phyloP scores from a whole-genome alignment of 371 early-diverging fungal species.

The Mortierella sp. region DNA sequence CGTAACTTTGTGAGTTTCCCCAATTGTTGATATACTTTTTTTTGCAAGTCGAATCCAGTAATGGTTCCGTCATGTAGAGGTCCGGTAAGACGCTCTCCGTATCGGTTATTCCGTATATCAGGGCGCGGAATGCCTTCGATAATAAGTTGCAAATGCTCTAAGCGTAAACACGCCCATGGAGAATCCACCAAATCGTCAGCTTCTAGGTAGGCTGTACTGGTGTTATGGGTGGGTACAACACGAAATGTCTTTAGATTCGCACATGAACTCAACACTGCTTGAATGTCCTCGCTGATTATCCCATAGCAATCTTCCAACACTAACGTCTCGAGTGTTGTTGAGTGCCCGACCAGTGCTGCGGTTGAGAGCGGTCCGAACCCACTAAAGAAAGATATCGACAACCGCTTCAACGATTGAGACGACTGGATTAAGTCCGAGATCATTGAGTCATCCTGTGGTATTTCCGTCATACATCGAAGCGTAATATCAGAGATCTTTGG shows the following conservation, averaged over 20 bases:
- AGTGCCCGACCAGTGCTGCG: conserved; percentile 31
- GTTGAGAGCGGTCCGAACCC: conserved; percentile 34
- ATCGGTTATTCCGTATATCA: conserved; percentile 29
- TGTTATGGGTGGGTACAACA: conserved; percentile 29
- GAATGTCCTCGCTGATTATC: conserved; percentile 31
- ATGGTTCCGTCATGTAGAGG: conserved; percentile 36
- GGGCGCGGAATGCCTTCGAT: conserved; percentile 48
- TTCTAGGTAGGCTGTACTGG: conserved; percentile 35
- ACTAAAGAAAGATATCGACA: conserved; percentile 31
- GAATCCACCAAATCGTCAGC: conserved; percentile 35
- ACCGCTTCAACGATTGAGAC: conserved; percentile 14
- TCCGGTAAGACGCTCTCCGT: conserved; percentile 16
- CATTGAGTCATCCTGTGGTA: conserved; percentile 30
- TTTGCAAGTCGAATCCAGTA: conserved; percentile 27
- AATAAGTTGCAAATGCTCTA: conserved; percentile 27
- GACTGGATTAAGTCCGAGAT: conserved; percentile 21
- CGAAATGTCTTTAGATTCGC: conserved; percentile 22
- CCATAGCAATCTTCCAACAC: conserved; percentile 39
- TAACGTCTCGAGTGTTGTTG: conserved; percentile 23
- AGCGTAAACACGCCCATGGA: conserved; percentile 30
- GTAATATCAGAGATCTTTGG: conserved; percentile 23
- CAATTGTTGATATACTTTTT: conserved; percentile 28
- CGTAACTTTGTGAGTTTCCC: conserved; percentile 16
- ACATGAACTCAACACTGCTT: conserved; percentile 29
- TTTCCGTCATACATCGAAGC: conserved; percentile 22